phyloP scores from a whole-genome alignment of 148 eudicot species.

The Vaccinium corymbosum region DNA sequence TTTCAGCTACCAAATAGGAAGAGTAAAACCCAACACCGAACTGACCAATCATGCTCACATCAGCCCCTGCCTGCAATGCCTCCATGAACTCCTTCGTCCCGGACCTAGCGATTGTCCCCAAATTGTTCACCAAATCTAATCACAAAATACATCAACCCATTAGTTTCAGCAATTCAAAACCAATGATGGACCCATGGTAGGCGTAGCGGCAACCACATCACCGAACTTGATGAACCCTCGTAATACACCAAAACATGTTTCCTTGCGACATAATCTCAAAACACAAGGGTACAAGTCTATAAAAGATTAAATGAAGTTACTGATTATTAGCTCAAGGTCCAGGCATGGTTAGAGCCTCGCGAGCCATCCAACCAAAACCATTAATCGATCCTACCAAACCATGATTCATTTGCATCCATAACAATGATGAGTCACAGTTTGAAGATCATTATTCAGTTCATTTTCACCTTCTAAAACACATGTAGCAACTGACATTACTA shows the following conservation, averaged over 20 bases:
- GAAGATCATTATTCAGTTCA: neutral
- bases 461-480: neutral
- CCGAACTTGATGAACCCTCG: neutral
- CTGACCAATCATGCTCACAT: slow-evolving; percentile 16
- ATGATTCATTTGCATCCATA: neutral
- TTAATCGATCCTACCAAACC: neutral
- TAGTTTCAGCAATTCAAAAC: neutral
- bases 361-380: neutral
- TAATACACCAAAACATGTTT: too few species aligned
- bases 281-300: neutral
- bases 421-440: neutral
- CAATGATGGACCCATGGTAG: neutral
- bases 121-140: slow-evolving; percentile 15
- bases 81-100: slow-evolving; percentile 16
- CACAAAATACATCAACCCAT: neutral
- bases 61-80: slow-evolving; percentile 16
- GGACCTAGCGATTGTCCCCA: slow-evolving; percentile 13
- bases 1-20: neutral
- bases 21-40: slow-evolving; percentile 16
- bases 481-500: too few species aligned
- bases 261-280: neutral
- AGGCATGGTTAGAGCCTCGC: neutral
- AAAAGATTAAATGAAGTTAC: neutral
- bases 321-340: neutral
- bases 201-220: neutral